Conservation (phyloP, 352 stramenopile species). For the Globisporangium iwayamae region DNA sequence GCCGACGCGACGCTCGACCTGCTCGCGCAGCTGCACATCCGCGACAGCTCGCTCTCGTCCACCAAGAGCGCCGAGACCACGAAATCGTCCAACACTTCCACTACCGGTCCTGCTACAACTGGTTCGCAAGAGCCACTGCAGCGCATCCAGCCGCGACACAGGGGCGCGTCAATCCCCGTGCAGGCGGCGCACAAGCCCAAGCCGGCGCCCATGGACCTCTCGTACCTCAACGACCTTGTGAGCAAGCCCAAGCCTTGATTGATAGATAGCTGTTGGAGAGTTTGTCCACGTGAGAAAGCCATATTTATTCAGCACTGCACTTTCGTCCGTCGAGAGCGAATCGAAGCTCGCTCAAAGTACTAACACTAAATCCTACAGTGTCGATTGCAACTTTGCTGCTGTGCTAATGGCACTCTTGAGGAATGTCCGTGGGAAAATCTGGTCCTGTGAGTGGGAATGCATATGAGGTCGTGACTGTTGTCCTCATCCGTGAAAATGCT, state of each 20-base stretch:
- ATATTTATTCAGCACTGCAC: neutral
- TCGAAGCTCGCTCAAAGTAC: no score
- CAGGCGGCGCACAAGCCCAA: constrained; percentile 21
- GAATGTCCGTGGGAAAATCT: no score
- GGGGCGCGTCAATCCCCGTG: constrained; percentile 5
- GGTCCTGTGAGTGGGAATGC: no score
- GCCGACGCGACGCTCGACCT: constrained; percentile 12
- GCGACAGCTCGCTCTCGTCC: constrained; percentile 5
- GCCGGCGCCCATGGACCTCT: constrained; percentile 36
- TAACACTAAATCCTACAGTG: no score
- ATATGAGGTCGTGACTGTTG: no score
- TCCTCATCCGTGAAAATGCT: no score
- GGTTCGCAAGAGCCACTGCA: constrained; percentile 15
- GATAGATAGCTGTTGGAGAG: neutral
- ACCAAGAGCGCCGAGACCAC: neutral
- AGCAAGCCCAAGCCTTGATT: constrained; percentile 8
- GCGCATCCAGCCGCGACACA: constrained; percentile 15
- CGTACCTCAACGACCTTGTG: constrained; percentile 44
- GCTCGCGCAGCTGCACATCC: constrained; percentile 11
- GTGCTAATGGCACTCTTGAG: no score
- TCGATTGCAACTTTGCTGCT: no score
- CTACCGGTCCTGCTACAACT: neutral
- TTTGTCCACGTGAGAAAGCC: no score
- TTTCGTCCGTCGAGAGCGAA: no score
- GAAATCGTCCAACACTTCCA: neutral